Evolutionary conservation across 2,329 filamentous ascomycete species (phyloP).

Genomic region (Monilinia vaccinii-corymbosi): DNA sequence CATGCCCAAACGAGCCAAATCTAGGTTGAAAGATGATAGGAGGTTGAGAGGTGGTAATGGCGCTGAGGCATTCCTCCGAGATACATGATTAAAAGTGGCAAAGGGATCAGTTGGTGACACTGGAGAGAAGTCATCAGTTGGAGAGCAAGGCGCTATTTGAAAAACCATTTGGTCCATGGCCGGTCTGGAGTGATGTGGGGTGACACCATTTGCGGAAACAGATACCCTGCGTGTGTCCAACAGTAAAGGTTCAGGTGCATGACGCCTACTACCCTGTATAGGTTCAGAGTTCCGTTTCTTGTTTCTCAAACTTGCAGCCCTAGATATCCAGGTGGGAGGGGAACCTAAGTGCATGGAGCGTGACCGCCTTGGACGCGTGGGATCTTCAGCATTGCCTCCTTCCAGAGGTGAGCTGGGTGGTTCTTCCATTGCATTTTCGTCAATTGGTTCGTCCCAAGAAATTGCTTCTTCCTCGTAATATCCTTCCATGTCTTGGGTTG

Average conservation of each 20-base stretch:
- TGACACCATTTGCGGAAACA: slow-evolving; percentile 20
- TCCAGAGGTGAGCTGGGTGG: not conserved
- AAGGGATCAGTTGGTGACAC: slow-evolving; percentile 22
- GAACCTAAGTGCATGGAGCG: slow-evolving; percentile 52
- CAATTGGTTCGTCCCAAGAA: slow-evolving; percentile 18
- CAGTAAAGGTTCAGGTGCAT: slow-evolving; percentile 44
- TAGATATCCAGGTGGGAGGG: slow-evolving; percentile 47
- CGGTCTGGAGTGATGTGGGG: slow-evolving; percentile 13
- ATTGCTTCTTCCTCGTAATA: slow-evolving; percentile 23
- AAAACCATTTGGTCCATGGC: slow-evolving; percentile 23
- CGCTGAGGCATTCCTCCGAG: slow-evolving; percentile 40
- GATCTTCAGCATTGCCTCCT: slow-evolving; percentile 18
- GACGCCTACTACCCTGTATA: slow-evolving; percentile 38
- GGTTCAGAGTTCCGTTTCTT: slow-evolving; percentile 41
- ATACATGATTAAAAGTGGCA: slow-evolving; percentile 15
- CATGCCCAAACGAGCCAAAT: slow-evolving; percentile 39
- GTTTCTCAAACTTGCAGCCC: slow-evolving; percentile 46
- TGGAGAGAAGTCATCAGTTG: slow-evolving; percentile 15
- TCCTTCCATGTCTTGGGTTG: slow-evolving; percentile 8
- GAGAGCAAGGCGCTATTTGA: slow-evolving; percentile 14
- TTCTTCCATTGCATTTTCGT: slow-evolving; percentile 13
- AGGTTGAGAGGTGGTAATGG: slow-evolving; percentile 46
- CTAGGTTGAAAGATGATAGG: slow-evolving; percentile 46
- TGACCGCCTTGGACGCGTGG: slow-evolving; percentile 42
- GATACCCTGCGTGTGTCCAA: slow-evolving; percentile 24